A percentile compares a stretch with the other conserved stretches of the same genome.
These are phyloP conservation scores for Zizania palustris DNA, from an alignment of 202 grass and related monocot genomes.

Conservation along the genomic window DNA sequence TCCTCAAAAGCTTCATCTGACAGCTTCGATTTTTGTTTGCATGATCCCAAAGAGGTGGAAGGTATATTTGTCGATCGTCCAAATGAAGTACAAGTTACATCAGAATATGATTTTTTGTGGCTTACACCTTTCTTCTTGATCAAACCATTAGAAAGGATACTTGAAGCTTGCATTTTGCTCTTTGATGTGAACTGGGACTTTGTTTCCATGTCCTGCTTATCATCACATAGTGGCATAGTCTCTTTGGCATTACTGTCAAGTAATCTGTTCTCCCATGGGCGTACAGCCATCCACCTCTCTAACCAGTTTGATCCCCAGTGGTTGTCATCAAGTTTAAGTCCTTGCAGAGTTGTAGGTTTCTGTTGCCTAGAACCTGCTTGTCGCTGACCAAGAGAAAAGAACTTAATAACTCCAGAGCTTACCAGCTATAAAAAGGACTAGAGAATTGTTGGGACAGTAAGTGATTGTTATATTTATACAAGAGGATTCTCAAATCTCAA, in stretches of 20 bases:
- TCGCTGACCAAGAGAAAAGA: constrained; percentile 61
- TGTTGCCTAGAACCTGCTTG: constrained; percentile 84
- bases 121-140: constrained; percentile 55
- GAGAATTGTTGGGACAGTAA: constrained; percentile 15
- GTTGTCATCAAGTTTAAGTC: constrained; percentile 57
- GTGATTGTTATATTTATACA: constrained; percentile 11
- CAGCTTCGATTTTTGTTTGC: constrained; percentile 57
- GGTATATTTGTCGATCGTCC: constrained; percentile 43
- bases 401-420: constrained; percentile 12
- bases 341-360: constrained; percentile 46
- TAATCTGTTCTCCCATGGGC: constrained; percentile 92
- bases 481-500: constrained; percentile 29
- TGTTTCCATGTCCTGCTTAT: constrained; percentile 52
- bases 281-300: constrained; percentile 97
- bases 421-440: constrained; percentile 6
- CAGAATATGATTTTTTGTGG: constrained; percentile 66
- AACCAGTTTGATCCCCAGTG: constrained; percentile 98
- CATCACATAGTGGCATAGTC: constrained; percentile 42
- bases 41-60: constrained; percentile 59
- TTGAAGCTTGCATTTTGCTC: constrained; percentile 40
- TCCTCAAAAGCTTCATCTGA: constrained; percentile 68
- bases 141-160: constrained; percentile 42
- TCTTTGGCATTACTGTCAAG: constrained; percentile 81
- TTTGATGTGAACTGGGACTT: constrained; percentile 59
- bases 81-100: constrained; percentile 66